Conservation (phyloP, 257 asterid genomes). For the Solanum raphanifolium region DNA sequence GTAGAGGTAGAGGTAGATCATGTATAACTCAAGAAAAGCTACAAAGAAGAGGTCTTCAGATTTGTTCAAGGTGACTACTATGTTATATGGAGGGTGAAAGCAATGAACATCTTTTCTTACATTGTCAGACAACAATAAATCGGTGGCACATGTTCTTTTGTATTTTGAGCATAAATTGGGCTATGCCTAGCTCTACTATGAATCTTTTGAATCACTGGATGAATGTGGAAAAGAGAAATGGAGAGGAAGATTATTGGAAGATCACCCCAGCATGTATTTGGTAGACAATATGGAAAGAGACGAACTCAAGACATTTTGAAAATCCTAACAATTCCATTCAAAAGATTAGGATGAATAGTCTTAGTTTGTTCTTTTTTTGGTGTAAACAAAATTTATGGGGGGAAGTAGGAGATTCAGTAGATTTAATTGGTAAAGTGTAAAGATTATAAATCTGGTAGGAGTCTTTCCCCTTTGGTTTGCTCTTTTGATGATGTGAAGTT, state of each 20-base stretch:
- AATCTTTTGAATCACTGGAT: neutral
- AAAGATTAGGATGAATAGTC: neutral
- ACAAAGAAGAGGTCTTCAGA: neutral
- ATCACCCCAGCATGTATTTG: neutral
- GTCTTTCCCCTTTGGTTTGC: neutral
- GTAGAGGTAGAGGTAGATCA: neutral
- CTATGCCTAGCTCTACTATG: neutral
- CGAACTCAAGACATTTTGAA: neutral
- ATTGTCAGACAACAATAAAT: neutral
- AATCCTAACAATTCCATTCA: neutral
- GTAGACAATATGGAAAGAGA: neutral
- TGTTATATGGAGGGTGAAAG: neutral
- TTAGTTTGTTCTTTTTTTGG: neutral
- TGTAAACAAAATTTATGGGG: neutral
- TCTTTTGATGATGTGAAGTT: neutral
- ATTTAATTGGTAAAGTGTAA: neutral
- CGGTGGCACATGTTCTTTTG: neutral
- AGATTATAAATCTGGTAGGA: neutral
- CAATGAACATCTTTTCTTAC: neutral
- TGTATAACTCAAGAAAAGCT: neutral
- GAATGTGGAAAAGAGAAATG: neutral
- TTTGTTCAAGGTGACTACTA: neutral
- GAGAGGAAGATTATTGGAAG: neutral
- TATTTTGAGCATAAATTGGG: neutral
- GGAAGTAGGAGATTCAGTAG: neutral